A percentile compares a stretch with the other conserved stretches of the same genome.
These are phyloP conservation scores for Larix kaempferi DNA, from an alignment of 75 land plant species.

Conservation along the genomic window DNA sequence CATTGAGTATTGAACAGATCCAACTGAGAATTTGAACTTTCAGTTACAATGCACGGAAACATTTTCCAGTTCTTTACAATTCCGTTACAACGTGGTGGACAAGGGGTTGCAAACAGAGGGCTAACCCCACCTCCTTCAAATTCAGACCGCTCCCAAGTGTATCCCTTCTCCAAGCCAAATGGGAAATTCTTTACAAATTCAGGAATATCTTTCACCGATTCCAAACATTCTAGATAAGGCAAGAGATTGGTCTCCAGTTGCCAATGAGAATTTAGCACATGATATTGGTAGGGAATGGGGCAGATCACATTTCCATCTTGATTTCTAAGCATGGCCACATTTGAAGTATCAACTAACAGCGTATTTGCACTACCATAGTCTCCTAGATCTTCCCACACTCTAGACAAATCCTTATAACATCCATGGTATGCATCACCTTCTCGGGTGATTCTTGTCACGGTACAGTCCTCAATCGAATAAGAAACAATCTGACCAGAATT, in stretches of 20 bases:
- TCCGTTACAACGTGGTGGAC: too few species aligned
- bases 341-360: neutral
- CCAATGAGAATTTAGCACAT: neutral
- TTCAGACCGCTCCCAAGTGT: neutral
- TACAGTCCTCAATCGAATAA: neutral
- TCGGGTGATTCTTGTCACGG: neutral
- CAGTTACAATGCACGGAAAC: too few species aligned
- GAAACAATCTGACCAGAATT: neutral
- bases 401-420: slow-evolving; percentile 1
- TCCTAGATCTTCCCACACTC: neutral
- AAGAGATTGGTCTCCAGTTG: neutral
- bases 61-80: too few species aligned
- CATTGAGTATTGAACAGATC: too few species aligned
- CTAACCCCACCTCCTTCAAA: too few species aligned
- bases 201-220: neutral
- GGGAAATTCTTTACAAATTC: neutral
- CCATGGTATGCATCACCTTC: neutral
- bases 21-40: too few species aligned
- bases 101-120: too few species aligned
- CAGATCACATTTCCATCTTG: neutral
- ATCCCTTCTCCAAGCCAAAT: neutral
- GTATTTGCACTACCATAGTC: neutral
- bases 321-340: neutral
- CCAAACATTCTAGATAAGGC: neutral
- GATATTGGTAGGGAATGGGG: neutral